A percentile compares a stretch with the other conserved stretches of the same genome.
Conservation (phyloP, 1,139 yeast genomes). For the Taphrina confusa region DNA sequence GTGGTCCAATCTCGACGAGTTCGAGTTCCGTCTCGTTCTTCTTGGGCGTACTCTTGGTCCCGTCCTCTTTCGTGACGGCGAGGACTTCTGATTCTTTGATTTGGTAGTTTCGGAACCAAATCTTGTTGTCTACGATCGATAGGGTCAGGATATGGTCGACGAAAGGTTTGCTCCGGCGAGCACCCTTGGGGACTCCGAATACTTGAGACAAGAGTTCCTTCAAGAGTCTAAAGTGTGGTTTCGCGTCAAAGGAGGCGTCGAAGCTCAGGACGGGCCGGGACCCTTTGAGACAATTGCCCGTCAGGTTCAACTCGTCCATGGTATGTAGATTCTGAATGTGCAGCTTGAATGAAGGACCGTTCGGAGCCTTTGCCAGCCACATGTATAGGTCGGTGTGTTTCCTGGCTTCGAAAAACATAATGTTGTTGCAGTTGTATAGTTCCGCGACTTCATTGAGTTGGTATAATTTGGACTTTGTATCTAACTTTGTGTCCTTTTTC, state of each 20-base stretch:
- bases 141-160: slow-evolving; percentile 93
- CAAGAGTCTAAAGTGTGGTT: slow-evolving; percentile 68
- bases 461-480: slow-evolving; percentile 82
- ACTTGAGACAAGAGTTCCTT: slow-evolving; percentile 83
- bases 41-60: slow-evolving; percentile 42
- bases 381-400: slow-evolving; percentile 93
- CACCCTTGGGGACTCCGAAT: slow-evolving; percentile 94
- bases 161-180: slow-evolving; percentile 94
- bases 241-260: slow-evolving; percentile 69
- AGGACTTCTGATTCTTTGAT: slow-evolving; percentile 63
- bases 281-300: slow-evolving; percentile 94
- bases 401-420: slow-evolving; percentile 91
- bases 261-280: slow-evolving; percentile 94
- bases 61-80: slow-evolving; percentile 55
- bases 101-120: slow-evolving; percentile 96
- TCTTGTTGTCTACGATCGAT: slow-evolving; percentile 85
- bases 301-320: slow-evolving; percentile 90
- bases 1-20: slow-evolving; percentile 93
- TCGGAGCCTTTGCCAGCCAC: slow-evolving; percentile 95
- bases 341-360: slow-evolving; percentile 95
- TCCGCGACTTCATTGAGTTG: slow-evolving; percentile 96
- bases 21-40: slow-evolving; percentile 52
- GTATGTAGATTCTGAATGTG: slow-evolving; percentile 93
- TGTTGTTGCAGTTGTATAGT: slow-evolving; percentile 92
- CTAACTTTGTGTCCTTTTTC: slow-evolving; percentile 94